Evolutionary conservation across 2,329 filamentous ascomycete genomes (phyloP).

Genomic region (Zymoseptoria tritici): DNA sequence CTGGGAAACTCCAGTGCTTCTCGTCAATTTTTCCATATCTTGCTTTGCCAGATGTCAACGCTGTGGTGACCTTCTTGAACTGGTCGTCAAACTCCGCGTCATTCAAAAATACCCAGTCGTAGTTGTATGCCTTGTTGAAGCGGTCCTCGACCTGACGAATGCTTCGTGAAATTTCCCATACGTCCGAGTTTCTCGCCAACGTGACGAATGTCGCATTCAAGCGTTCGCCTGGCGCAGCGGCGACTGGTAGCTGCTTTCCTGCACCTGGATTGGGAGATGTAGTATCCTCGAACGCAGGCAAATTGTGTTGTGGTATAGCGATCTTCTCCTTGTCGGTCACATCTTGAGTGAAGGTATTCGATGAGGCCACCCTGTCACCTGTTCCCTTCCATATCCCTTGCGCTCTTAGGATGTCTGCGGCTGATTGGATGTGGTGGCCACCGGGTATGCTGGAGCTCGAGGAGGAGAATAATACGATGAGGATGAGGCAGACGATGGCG

Average conservation of each 20-base stretch:
- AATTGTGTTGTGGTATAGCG: constrained; percentile 10
- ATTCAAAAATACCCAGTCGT: constrained; percentile 99
- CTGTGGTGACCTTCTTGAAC: constrained; percentile 86
- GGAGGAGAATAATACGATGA: constrained; percentile 76
- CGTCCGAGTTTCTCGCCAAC: constrained; percentile 81
- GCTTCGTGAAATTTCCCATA: constrained; percentile 94
- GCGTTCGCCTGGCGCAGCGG: constrained; percentile 56
- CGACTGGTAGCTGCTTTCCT: constrained; percentile 28
- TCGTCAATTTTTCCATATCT: constrained; percentile 81
- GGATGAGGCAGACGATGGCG: constrained; percentile 69
- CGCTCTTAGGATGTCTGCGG: constrained; percentile 30
- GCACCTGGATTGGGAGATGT: constrained; percentile 26
- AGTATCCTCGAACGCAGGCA: constrained; percentile 11
- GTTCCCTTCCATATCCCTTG: constrained; percentile 26
- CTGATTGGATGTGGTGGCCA: constrained; percentile 28
- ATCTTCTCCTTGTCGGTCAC: constrained; percentile 13
- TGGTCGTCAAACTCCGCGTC: constrained; percentile 87
- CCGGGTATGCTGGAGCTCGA: constrained; percentile 40
- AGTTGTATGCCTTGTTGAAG: constrained; percentile 94
- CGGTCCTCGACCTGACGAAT: constrained; percentile 96
- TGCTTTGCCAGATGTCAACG: constrained; percentile 86
- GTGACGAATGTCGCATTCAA: constrained; percentile 98
- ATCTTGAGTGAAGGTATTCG: constrained; percentile 2
- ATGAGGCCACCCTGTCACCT: constrained; percentile 4
- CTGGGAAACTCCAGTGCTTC: constrained; percentile 96